A percentile compares a stretch with the other conserved stretches of the same genome.
These are phyloP conservation scores for Clarkia xantiana DNA, from an alignment of 345 rosid genomes.

Conservation along the genomic window DNA sequence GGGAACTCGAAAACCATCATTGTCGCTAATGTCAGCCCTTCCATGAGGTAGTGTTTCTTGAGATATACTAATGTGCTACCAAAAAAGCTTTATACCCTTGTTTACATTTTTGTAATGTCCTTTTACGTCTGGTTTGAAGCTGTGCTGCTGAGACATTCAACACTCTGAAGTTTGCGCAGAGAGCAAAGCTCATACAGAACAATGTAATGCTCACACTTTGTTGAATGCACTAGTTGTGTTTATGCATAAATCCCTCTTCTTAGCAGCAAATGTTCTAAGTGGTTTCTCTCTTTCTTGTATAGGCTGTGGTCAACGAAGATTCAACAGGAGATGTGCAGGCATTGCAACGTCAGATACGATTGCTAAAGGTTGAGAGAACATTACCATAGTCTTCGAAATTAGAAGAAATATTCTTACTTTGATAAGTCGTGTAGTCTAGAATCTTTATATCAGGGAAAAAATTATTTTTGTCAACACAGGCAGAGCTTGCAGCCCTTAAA, in stretches of 20 bases:
- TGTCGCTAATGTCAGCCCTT: constrained; percentile 97
- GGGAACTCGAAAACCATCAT: constrained; percentile 98
- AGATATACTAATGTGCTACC: too few relatives aligned
- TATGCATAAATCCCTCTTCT: not conserved
- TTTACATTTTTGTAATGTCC: too few relatives aligned
- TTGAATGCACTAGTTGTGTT: not conserved
- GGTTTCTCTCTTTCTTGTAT: constrained; percentile 7
- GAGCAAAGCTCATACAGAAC: constrained; percentile 91
- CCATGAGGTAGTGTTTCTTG: constrained; percentile 41
- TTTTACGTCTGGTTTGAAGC: constrained; percentile 26
- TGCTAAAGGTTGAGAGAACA: constrained; percentile 37
- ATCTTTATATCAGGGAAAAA: not conserved
- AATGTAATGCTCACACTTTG: constrained; percentile 37
- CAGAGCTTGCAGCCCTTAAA: constrained; percentile 69
- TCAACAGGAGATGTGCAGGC: constrained; percentile 68
- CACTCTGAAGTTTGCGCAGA: constrained; percentile 91
- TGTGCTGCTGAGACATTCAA: constrained; percentile 84
- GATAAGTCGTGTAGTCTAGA: not conserved
- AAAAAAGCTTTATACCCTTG: too few relatives aligned
- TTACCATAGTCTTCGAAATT: not conserved
- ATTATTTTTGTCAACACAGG: constrained; percentile 43
- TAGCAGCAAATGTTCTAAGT: constrained; percentile 5
- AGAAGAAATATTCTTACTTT: too few relatives aligned
- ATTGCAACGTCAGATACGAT: constrained; percentile 67
- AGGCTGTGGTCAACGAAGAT: constrained; percentile 98